Base-by-base conservation (phyloP, 192 early-diverging fungal species). In the Dissophora globulifera region DNA sequence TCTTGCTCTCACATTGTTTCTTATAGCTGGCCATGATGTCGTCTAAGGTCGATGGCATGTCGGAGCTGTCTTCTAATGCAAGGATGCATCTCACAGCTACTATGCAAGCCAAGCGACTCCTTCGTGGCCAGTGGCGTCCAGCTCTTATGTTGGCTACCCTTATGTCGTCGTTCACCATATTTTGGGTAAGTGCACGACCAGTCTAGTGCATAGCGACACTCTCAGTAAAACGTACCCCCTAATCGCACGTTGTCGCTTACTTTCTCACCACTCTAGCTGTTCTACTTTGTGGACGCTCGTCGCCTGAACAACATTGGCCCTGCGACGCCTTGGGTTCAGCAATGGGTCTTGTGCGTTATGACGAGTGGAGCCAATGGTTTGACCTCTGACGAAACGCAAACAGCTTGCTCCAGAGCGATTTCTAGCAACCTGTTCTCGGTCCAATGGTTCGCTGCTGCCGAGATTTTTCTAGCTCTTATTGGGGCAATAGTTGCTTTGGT, bases 111-210 rank as follows among this genome's bases (percentile, higher is more conserved):
- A 76, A 62, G 31, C 72, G 63, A 4, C 51, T 76, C 2, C 63
- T 76, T 23, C 62, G 72, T 12, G 72, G 72, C 13, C 72, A 76
- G 45, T 76, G 72, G 72, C 72, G 72, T 32, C 72, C 72, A 27
- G 72, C 63, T 17, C 41, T 76, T 10, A 76, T 76, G 72, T 22
- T 66, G 13, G 57, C 42, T 19, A 66, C 64, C 12, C 47, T 49
- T 32, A 61, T 67, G 46, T 30, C 45, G 5, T 61, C 51, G 20
- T 26, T 76, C 3, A 66, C 64, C 0, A 52, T 76, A 23, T 76
- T 76, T 55, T 76, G 72, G 69, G 69, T 64, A 64, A 17, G 19
- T 60, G 35, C n/a, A n/a, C n/a, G n/a, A n/a, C n/a, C n/a, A n/a
- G n/a, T n/a, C n/a, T n/a, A n/a, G n/a, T n/a, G n/a, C n/a, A n/a